Evolutionary conservation across 441 rosid species (phyloP).

Genomic region (Eugenia klotzschiana): DNA sequence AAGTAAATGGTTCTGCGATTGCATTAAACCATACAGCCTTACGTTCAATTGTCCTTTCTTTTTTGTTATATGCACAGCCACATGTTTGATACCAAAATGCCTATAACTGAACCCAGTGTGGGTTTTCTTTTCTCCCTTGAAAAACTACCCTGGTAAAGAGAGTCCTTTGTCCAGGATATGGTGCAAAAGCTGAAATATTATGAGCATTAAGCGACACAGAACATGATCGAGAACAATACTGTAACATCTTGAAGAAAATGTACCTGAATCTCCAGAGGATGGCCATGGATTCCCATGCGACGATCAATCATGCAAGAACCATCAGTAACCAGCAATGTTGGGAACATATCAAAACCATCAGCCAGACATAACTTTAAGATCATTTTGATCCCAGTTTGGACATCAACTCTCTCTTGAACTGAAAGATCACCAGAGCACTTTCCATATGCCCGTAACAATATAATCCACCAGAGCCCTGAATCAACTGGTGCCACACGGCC

Average conservation of each 20-base stretch:
- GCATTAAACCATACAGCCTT: not conserved
- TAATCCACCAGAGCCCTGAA: slow-evolving; percentile 8
- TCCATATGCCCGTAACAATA: slow-evolving; percentile 7
- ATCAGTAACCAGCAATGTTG: slow-evolving; percentile 5
- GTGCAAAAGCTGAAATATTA: not conserved
- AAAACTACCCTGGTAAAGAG: not conserved
- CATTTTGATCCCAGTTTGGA: slow-evolving; percentile 7
- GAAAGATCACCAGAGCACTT: slow-evolving; percentile 2
- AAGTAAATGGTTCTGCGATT: not conserved
- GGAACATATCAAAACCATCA: slow-evolving; percentile 8
- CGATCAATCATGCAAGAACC: slow-evolving; percentile 10
- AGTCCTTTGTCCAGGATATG: not conserved
- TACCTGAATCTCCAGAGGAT: slow-evolving; percentile 8
- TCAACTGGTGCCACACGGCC: slow-evolving; percentile 8
- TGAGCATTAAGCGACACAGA: not conserved
- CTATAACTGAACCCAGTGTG: not conserved
- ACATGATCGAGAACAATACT: not conserved
- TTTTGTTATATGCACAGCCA: not conserved
- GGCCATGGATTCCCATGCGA: slow-evolving; percentile 7
- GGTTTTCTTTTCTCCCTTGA: not conserved
- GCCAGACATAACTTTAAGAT: slow-evolving; percentile 4
- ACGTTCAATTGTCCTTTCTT: not conserved
- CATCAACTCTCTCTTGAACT: slow-evolving; percentile 6
- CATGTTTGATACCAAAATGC: not conserved
- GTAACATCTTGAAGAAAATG: not conserved